These are phyloP conservation scores for Daldinia sp. DNA, from an alignment of 2,329 filamentous ascomycete species.

Conservation along the genomic window DNA sequence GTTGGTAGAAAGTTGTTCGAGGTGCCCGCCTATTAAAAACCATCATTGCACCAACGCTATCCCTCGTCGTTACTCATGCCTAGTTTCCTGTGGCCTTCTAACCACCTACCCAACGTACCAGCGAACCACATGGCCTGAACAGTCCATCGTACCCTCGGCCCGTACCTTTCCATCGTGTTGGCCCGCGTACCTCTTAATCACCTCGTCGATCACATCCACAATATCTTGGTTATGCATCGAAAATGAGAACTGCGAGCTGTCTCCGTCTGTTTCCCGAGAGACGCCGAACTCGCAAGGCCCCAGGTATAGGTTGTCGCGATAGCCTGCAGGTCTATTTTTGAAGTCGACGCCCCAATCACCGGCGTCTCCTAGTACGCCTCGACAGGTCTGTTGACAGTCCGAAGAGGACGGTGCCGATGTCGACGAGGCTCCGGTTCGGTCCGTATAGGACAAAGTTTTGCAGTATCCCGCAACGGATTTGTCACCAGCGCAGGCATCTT, in stretches of 20 bases:
- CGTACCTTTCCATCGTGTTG: constrained; percentile 40
- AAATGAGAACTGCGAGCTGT: constrained; percentile 32
- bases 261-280: constrained; percentile 30
- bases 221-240: constrained; percentile 46
- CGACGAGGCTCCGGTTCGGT: constrained; percentile 30
- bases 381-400: constrained; percentile 44
- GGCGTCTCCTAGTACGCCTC: constrained; percentile 34
- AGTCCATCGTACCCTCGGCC: constrained; percentile 44
- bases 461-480: constrained; percentile 38
- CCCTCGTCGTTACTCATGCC: not conserved
- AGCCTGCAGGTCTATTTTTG: constrained; percentile 32
- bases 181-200: constrained; percentile 35
- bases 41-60: not conserved
- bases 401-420: not conserved
- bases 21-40: not conserved
- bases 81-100: not conserved
- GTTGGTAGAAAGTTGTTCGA: not conserved
- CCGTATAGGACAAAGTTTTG: constrained; percentile 41
- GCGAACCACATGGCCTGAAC: constrained; percentile 26
- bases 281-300: constrained; percentile 41
- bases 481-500: constrained; percentile 41
- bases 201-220: constrained; percentile 39
- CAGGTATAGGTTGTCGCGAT: constrained; percentile 35
- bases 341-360: constrained; percentile 48
- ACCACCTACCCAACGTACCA: constrained; percentile 41